phyloP scores from a whole-genome alignment of 306 rosid species.

The Geum urbanum region DNA sequence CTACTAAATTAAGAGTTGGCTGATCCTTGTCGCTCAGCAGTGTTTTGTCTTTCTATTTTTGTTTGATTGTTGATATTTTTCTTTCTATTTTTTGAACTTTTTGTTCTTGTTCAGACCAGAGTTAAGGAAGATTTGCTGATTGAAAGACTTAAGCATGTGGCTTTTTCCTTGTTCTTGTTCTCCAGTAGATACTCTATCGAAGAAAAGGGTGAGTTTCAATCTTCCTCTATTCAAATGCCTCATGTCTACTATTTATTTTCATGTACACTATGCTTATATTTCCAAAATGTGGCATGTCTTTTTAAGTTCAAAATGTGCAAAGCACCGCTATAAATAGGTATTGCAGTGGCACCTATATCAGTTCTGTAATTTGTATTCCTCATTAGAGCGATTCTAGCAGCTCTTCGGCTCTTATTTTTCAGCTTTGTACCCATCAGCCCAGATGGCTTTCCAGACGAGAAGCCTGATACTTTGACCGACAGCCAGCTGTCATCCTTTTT shows the following conservation, averaged over 20 bases:
- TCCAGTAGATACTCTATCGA: too few species aligned
- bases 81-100: background rate
- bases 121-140: slow-evolving; percentile 73
- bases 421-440: background rate
- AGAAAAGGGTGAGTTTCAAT: too few species aligned
- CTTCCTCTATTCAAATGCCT: too few species aligned
- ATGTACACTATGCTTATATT: too few species aligned
- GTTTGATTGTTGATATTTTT: background rate
- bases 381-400: background rate
- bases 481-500: background rate
- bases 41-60: too few species aligned
- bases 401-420: background rate
- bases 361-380: background rate
- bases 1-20: too few species aligned
- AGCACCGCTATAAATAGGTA: background rate
- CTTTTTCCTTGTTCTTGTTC: too few species aligned
- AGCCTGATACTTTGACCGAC: background rate
- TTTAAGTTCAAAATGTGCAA: background rate
- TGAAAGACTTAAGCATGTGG: slow-evolving; percentile 55
- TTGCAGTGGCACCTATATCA: background rate
- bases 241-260: too few species aligned
- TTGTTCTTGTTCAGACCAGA: slow-evolving; percentile 61
- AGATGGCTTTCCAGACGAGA: background rate
- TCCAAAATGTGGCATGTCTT: slow-evolving; percentile 9
- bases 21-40: too few species aligned